Percentiles rank a stretch among this genome's conserved stretches.
Evolutionary conservation across 345 rosid species (phyloP).

Genomic region (Brassica incana): DNA sequence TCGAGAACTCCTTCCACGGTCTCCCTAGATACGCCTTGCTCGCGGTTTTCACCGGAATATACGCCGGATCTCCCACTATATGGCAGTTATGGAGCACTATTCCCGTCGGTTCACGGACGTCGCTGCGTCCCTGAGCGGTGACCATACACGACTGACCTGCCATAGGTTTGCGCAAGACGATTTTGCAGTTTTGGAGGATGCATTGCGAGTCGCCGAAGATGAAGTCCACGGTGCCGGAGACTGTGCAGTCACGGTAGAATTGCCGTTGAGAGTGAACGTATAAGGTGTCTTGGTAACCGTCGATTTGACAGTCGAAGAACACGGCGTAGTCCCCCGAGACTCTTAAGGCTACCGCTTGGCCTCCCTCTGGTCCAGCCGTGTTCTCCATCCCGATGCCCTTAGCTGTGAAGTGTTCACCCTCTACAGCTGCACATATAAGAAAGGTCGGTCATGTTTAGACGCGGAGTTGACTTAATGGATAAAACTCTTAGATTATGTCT

Average conservation of each 20-base stretch:
- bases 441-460: too few relatives aligned
- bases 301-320: conserved; percentile 58
- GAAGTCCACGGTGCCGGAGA: conserved; percentile 70
- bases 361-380: conserved; percentile 57
- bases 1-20: conserved; percentile 64
- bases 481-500: too few relatives aligned
- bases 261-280: conserved; percentile 67
- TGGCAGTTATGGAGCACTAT: conserved; percentile 55
- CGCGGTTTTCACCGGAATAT: conserved; percentile 36
- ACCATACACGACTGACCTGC: conserved; percentile 50
- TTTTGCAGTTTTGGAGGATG: conserved; percentile 62
- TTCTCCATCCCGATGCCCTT: conserved; percentile 70
- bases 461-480: not conserved
- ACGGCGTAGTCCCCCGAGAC: conserved; percentile 46
- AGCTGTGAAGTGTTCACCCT: conserved; percentile 61
- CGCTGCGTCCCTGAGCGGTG: conserved; percentile 67
- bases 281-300: conserved; percentile 70
- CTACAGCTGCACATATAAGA: conserved; percentile 38
- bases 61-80: conserved; percentile 48
- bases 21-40: conserved; percentile 71
- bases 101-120: conserved; percentile 40
- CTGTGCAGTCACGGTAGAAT: conserved; percentile 69
- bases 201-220: conserved; percentile 60
- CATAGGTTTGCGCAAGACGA: conserved; percentile 56
- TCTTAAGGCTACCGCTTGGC: conserved; percentile 74